A percentile compares a stretch with the other conserved stretches of the same genome.
Conservation (phyloP, 1,284 basidiomycete genomes). For the Athelia sp. region DNA sequence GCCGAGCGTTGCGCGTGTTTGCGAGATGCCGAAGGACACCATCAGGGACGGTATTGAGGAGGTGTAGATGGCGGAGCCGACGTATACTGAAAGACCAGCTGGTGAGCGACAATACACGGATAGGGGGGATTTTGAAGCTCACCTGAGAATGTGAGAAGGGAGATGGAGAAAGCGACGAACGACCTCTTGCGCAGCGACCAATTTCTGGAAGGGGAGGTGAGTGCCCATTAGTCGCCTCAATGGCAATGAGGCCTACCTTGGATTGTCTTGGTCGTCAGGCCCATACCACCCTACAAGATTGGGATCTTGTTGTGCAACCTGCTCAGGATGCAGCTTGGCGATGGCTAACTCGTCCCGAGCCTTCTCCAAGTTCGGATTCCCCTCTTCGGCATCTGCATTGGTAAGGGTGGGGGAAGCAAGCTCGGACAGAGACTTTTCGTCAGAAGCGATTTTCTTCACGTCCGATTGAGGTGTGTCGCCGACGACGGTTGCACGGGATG, state of each 20-base stretch:
- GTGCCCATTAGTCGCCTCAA: neutral
- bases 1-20: constrained; percentile 33
- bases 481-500: neutral
- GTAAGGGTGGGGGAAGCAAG: no score
- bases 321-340: no score
- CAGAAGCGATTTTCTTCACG: no score
- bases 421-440: no score
- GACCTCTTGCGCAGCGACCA: constrained; percentile 21
- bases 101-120: no score
- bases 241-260: constrained; percentile 16
- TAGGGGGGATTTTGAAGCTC: no score
- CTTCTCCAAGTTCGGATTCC: no score
- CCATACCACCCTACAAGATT: constrained; percentile 24
- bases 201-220: constrained; percentile 15
- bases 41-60: constrained; percentile 37
- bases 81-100: constrained; percentile 21
- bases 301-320: constrained; percentile 5
- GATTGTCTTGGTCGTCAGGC: constrained; percentile 26
- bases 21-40: constrained; percentile 41
- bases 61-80: constrained; percentile 34
- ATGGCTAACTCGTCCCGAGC: no score
- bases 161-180: constrained; percentile 48
- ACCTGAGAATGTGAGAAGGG: constrained; percentile 46
- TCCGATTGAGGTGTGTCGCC: no score
- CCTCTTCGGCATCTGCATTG: no score